Evolutionary conservation across 2,329 filamentous ascomycete genomes (phyloP), one percentile per base, ranked within the genome.

Genomic region (Colletotrichum godetiae): DNA sequence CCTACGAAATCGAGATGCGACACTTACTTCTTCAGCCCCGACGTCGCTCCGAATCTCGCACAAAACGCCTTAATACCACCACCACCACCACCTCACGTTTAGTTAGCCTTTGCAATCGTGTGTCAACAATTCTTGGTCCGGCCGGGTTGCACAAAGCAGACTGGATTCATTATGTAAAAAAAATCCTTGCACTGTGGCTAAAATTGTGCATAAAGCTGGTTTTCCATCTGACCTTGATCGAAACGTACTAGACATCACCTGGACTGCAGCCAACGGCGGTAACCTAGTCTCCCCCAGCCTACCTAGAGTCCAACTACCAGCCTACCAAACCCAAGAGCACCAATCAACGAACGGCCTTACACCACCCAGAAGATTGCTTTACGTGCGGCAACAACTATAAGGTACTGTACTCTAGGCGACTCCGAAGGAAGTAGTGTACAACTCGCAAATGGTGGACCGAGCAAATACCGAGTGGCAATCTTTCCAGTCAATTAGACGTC

Each of bases 11-110:
- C 60, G 57, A 31, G 58, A 58, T 63, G 52, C 52, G 31, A 46
- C 64, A 33, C 65, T 55, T 68, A 13, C 24, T 6, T 63, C 53
- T 29, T 59, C 65, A 72, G 69, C 58, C 67, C 70, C 67, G 70
- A 66, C 60, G 60, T 73, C 70, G 70, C 70, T 70, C 67, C 70
- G 55, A 73, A 73, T 69, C 67, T 73, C 70, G 70, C 70, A 46
- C 63, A 65, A 65, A 73, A 73, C 35, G 60, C 67, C 29, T 68
- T 37, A 24, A 64, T 60, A 37, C 58, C 65, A 63, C 13, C 13
- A 19, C 37, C 46, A 59, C 27, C 19, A 57, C 52, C 37, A 42
- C 13, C 15, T 15, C 5, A 15, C 13, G 13, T 42, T 42, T 19
- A 42, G 49, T 72, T 63, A 72, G 69, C 65, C 58, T 69, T 72